These are phyloP conservation scores for Colletotrichum higginsianum DNA, from an alignment of 2,329 filamentous ascomycete genomes.

Conservation along the genomic window DNA sequence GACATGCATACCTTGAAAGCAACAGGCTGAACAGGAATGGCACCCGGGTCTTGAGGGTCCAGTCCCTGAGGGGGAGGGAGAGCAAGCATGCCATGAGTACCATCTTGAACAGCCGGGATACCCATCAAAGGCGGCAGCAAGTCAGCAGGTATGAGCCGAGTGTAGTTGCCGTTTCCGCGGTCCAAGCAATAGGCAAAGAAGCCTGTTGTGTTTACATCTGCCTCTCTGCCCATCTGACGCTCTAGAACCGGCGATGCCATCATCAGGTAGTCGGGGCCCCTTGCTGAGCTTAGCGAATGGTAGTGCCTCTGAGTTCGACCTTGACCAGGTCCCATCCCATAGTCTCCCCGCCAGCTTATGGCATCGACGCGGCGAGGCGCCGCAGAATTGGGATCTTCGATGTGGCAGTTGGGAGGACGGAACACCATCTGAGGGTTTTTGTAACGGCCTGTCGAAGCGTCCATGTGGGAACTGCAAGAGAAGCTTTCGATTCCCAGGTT, in stretches of 20 bases:
- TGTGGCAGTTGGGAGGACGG: constrained; percentile 15
- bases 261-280: constrained; percentile 20
- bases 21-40: constrained; percentile 54
- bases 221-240: background rate
- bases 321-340: constrained; percentile 46
- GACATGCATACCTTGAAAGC: constrained; percentile 55
- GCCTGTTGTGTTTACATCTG: constrained; percentile 45
- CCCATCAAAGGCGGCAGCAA: constrained; percentile 61
- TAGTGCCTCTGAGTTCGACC: constrained; percentile 57
- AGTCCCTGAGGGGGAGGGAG: constrained; percentile 58
- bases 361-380: constrained; percentile 27
- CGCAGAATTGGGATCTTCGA: constrained; percentile 15
- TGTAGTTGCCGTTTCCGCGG: constrained; percentile 67
- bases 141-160: constrained; percentile 70
- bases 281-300: constrained; percentile 46
- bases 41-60: constrained; percentile 55
- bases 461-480: constrained; percentile 7
- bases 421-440: constrained; percentile 9
- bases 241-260: constrained; percentile 15
- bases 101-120: constrained; percentile 59
- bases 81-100: constrained; percentile 61
- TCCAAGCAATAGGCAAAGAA: constrained; percentile 67
- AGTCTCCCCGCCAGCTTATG: constrained; percentile 31
- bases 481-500: constrained; percentile 5
- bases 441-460: constrained; percentile 13